These are phyloP conservation scores for Xylaria grammica DNA, from an alignment of 495 filamentous ascomycete species.

Conservation along the genomic window DNA sequence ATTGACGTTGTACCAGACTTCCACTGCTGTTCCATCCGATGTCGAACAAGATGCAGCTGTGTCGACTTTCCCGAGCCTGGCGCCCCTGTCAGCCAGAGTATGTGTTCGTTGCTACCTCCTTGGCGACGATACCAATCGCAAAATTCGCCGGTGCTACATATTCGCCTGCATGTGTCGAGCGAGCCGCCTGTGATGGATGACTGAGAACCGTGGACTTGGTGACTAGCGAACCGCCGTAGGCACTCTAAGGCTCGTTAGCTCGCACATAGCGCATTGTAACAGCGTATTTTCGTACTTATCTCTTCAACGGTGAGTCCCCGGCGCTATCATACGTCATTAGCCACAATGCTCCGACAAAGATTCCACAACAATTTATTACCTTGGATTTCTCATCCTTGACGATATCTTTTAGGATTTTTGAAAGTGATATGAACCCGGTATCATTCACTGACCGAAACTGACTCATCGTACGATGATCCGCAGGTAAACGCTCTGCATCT, in stretches of 20 bases:
- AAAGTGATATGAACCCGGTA: slow-evolving; percentile 32
- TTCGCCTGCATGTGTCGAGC: slow-evolving; percentile 39
- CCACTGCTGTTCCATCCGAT: slow-evolving; percentile 40
- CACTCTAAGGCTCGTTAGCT: slow-evolving; percentile 6
- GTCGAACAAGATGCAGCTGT: slow-evolving; percentile 35
- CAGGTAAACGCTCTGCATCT: slow-evolving; percentile 36
- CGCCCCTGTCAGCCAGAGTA: slow-evolving; percentile 44
- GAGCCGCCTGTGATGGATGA: background rate
- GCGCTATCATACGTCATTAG: slow-evolving; percentile 16
- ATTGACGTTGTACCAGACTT: slow-evolving; percentile 34
- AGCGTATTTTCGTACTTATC: slow-evolving; percentile 19
- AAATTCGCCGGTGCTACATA: slow-evolving; percentile 43
- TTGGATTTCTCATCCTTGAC: slow-evolving; percentile 15
- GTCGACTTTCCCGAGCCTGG: slow-evolving; percentile 44
- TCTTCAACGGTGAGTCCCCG: slow-evolving; percentile 34
- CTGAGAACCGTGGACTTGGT: background rate
- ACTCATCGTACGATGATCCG: slow-evolving; percentile 38
- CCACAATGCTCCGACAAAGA: background rate
- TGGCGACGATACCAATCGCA: slow-evolving; percentile 43
- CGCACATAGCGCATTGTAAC: background rate
- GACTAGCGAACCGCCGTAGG: background rate
- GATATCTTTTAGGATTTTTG: slow-evolving; percentile 4
- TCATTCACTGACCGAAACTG: slow-evolving; percentile 39
- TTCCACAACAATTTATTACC: background rate
- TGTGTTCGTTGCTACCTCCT: slow-evolving; percentile 36